Base-by-base conservation (phyloP, 331 rosid genomes). In the Saraca asoca region DNA sequence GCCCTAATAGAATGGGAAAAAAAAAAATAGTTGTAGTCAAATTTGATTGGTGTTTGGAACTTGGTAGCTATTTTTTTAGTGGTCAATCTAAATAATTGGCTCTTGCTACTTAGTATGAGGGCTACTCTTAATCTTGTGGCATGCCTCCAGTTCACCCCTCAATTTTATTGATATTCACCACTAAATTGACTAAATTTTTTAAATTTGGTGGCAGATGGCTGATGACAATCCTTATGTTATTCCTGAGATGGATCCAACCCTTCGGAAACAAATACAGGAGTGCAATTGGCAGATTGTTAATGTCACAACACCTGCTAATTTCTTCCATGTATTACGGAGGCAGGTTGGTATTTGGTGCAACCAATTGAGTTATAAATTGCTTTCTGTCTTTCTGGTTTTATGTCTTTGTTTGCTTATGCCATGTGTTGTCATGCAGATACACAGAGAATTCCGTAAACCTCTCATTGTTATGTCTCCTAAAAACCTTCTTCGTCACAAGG, bases 251-350 rank as follows among this genome's bases (percentile, higher is more conserved):
- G 98, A 93, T 74, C 80, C 95, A 24, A 93, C 95, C 56, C 94
- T 87, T 6, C 70, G 95, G 64, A 94, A 79, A 41, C 97, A 90
- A 81, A 94, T 94, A 80, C 97, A 94, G 83, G 99, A 90, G 79
- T 94, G 97, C 78, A 94, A 90, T 81, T 85, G 90, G 92, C 97
- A 94, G 85, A 72, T 94, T 79, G 99, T 94, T 75, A 94, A 88
- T 65, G 96, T 86, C 70, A 88, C 99, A n/a, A 90, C 99, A 75
- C 97, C 96, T 44, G 97, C 97, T 42, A 94, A 94, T 66, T 94
- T 88, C 72, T 94, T 94, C 83, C 97, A 94, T 81, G 97, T 94
- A 65, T 64, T 90, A 66, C 82, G 99, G 71, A 88, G 97, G 57
- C 99, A 94, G 87, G 99, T 24, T 24, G 1, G 31, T 24, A 5